Base-by-base conservation (phyloP, 1,284 basidiomycete genomes). In the Sanghuangporus baumii region DNA sequence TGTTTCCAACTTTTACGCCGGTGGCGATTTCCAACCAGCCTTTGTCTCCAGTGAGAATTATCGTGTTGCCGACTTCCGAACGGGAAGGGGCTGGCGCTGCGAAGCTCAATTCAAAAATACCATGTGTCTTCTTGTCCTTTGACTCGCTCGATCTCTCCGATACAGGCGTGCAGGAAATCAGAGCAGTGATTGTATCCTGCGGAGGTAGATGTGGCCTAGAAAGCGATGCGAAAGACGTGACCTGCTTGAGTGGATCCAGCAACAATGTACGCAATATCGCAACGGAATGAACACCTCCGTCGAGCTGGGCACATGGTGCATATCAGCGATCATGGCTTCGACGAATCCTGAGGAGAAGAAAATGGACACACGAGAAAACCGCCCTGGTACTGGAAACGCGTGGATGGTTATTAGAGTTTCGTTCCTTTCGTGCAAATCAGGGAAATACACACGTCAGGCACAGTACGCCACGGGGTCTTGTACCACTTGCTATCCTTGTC, bases 391-490 rank as follows among this genome's bases (percentile, higher is more conserved):
- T 92, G 67, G 61, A 65, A 31, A 48, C 36, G 18, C 36, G 18
- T 46, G n/a, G 20, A 41, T 23, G 31, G 34, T 59, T 46, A 48
- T 55, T 20, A 47, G 52, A 54, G 52, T 34, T 37, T 54, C 48
- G n/a, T 54, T 54, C 52, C 11, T 54, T 34, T 54, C 31, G 43
- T 18, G 36, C 11, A 54, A 37, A 38, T 54, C 52, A 54, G 16
- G 36, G 26, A 31, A 40, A 31, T 26, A 78, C 85, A 71, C 68
- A 89, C 88, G 61, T 89, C 87, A n/a, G 91, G 91, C 59, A 90
- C 76, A 2, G 87, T 91, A 52, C 91, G 79, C 91, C 91, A 94
- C 34, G 86, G 82, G 0, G 90, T 93, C 55, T 89, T 87, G 73
- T 91, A 91, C 79, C 85, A 93, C 70, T 87, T 86, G 36, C 80